Percentiles rank a stretch among this genome's conserved stretches.
Conservation (phyloP, 768 basidiomycete species). For the Hericium coralloides region DNA sequence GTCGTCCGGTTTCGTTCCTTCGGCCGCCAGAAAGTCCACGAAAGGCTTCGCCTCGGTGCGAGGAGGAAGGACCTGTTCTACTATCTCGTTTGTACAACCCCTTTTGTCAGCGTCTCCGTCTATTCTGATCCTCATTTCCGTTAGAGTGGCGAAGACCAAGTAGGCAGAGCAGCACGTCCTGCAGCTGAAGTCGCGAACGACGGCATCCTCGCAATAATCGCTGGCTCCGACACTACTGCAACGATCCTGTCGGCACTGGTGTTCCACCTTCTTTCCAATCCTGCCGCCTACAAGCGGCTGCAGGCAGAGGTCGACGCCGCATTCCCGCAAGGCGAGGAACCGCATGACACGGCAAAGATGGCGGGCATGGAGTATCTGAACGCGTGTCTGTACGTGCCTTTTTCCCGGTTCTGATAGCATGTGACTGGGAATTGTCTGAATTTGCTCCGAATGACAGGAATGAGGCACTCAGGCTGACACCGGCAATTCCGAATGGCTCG, state of each 20-base stretch:
- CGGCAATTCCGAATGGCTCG: not conserved
- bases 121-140: not conserved
- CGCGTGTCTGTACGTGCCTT: not conserved
- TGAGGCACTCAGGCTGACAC: not conserved
- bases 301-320: not conserved
- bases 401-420: not conserved
- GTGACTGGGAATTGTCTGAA: not conserved
- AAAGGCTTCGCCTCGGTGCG: not conserved
- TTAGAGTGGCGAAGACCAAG: not conserved
- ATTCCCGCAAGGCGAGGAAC: not conserved
- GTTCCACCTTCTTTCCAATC: not conserved
- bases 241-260: not conserved
- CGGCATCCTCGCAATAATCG: not conserved
- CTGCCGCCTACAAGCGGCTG: not conserved
- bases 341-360: not conserved
- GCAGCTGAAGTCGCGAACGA: not conserved
- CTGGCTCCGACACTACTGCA: not conserved
- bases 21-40: not conserved
- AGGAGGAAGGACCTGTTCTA: conserved; percentile 27
- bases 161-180: not conserved
- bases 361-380: not conserved
- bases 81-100: conserved; percentile 22
- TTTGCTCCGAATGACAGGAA: not conserved
- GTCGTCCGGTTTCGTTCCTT: not conserved
- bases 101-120: not conserved